phyloP scores from a whole-genome alignment of 1,284 basidiomycete species.

The Porodaedalea pini region DNA sequence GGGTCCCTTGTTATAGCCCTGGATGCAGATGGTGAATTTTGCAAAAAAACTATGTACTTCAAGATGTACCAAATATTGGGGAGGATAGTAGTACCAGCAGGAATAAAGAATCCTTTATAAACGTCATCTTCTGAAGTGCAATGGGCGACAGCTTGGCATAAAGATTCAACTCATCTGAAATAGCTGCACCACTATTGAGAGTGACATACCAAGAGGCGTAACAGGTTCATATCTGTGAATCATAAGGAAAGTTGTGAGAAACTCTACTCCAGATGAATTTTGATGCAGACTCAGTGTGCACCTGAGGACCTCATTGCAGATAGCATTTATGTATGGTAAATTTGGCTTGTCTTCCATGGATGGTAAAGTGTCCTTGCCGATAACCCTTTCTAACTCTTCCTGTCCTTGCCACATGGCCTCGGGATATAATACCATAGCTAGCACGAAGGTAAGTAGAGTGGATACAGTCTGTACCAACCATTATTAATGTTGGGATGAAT shows the following conservation, averaged over 20 bases:
- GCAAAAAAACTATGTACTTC: background rate
- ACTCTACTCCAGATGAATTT: background rate
- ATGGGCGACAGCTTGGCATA: constrained; percentile 10
- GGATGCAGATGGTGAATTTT: background rate
- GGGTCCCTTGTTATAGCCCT: background rate
- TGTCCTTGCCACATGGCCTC: background rate
- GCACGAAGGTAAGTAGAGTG: background rate
- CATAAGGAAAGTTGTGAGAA: background rate
- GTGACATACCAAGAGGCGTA: constrained; percentile 11
- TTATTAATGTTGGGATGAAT: background rate
- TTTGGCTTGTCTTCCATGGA: constrained; percentile 22
- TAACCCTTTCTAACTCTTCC: constrained; percentile 26
- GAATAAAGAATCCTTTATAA: constrained; percentile 24
- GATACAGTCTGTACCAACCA: background rate
- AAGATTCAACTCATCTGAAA: background rate
- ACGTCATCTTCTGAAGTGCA: constrained; percentile 17
- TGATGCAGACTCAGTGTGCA: background rate
- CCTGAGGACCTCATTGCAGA: constrained; percentile 24
- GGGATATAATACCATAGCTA: background rate
- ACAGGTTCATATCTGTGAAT: constrained; percentile 17
- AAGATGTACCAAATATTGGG: constrained; percentile 23
- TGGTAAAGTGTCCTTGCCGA: constrained; percentile 25
- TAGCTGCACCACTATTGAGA: background rate
- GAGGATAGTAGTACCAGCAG: constrained; percentile 22
- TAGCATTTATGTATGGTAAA: constrained; percentile 26